These are phyloP conservation scores for Aspergillus nomiae DNA, from an alignment of 2,329 filamentous ascomycete genomes.

Conservation along the genomic window DNA sequence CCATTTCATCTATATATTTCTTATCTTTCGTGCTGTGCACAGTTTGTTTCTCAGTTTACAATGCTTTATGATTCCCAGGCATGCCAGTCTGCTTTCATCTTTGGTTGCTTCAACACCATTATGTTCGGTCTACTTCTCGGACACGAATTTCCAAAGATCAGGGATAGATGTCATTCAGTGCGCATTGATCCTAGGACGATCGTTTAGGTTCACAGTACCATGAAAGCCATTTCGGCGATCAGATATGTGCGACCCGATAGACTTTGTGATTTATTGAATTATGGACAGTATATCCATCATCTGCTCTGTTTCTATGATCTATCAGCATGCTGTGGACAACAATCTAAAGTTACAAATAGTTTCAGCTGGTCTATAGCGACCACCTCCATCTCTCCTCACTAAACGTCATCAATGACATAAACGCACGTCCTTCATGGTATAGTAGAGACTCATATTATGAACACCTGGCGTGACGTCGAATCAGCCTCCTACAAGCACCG, in stretches of 20 bases:
- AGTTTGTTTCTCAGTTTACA: background rate
- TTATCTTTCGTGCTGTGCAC: background rate
- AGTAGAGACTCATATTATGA: background rate
- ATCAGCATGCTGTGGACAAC: background rate
- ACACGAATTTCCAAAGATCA: background rate
- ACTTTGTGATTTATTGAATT: background rate
- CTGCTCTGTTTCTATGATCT: background rate
- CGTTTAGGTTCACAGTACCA: background rate
- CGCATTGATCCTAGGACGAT: background rate
- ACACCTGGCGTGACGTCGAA: background rate
- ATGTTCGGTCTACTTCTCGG: background rate
- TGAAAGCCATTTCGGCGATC: background rate
- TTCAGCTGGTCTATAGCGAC: background rate
- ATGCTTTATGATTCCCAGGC: slow-evolving; percentile 12
- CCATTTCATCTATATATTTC: background rate
- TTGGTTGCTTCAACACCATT: background rate
- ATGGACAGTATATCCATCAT: background rate
- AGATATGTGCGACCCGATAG: background rate
- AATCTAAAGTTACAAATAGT: background rate
- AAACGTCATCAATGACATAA: background rate
- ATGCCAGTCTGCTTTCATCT: background rate
- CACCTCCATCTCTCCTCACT: background rate
- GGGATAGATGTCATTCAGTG: background rate
- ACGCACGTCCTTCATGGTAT: background rate
- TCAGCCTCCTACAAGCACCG: background rate